phyloP scores from a whole-genome alignment of 108 stramenopile species.

The Skeletonema costatum region DNA sequence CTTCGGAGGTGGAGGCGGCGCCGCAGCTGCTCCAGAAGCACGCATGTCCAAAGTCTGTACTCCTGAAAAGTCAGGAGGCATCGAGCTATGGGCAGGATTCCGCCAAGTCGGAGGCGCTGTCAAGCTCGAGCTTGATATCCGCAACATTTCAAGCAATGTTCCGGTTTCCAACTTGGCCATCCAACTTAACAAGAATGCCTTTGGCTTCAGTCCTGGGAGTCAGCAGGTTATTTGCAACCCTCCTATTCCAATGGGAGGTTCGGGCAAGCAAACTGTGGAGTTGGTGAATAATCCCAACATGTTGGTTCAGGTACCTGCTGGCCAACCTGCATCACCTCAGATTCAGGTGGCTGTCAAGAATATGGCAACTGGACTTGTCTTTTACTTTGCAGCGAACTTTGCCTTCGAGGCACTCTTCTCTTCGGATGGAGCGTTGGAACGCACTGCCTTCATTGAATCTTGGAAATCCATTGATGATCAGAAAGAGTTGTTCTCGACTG shows the following conservation, averaged over 20 bases:
- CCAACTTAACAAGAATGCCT: conserved; percentile 97
- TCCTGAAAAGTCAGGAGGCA: conserved; percentile 86
- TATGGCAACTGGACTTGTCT: conserved; percentile 84
- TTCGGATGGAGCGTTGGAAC: conserved; percentile 78
- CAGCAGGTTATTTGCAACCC: conserved; percentile 89
- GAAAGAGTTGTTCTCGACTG: conserved; percentile 83
- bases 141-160: conserved; percentile 65
- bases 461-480: conserved; percentile 93
- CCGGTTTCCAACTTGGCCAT: conserved; percentile 89
- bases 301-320: conserved; percentile 72
- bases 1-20: conserved; percentile 31
- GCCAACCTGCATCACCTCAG: conserved; percentile 73
- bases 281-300: conserved; percentile 77
- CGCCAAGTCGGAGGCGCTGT: conserved; percentile 69
- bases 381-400: conserved; percentile 90
- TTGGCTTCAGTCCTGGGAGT: conserved; percentile 90
- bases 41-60: conserved; percentile 76
- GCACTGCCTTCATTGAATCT: conserved; percentile 75
- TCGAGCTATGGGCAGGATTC: conserved; percentile 85
- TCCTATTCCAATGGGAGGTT: conserved; percentile 67
- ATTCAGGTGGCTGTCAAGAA: conserved; percentile 96
- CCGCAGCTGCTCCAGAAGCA: conserved; percentile 54
- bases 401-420: conserved; percentile 83
- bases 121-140: conserved; percentile 86
- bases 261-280: conserved; percentile 61